Conservation (phyloP, 2,329 filamentous ascomycete species). For the Teratosphaeria pseudoeucalypti region DNA sequence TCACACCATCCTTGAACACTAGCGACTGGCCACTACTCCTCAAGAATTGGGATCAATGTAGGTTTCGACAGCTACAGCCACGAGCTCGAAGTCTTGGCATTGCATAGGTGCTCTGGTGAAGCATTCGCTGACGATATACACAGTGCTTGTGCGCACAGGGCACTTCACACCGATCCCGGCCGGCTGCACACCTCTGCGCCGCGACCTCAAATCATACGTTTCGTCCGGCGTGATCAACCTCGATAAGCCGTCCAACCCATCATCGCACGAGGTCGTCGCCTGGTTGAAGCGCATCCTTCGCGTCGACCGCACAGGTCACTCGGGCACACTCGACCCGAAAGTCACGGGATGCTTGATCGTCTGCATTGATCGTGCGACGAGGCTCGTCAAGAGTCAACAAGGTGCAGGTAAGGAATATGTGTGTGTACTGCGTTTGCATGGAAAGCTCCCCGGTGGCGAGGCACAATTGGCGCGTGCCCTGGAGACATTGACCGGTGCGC, state of each 20-base stretch:
- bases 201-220: constrained; percentile 94
- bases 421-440: constrained; percentile 86
- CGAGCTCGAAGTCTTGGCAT: background rate
- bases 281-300: constrained; percentile 98
- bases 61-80: constrained; percentile 22
- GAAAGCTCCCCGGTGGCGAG: constrained; percentile 87
- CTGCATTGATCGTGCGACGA: constrained; percentile 91
- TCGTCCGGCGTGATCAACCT: constrained; percentile 97
- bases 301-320: constrained; percentile 95
- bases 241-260: constrained; percentile 94
- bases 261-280: constrained; percentile 95
- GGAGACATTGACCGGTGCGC: constrained; percentile 89
- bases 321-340: constrained; percentile 94
- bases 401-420: constrained; percentile 99
- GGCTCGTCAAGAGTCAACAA: constrained; percentile 97
- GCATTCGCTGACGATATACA: constrained; percentile 16
- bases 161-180: constrained; percentile 96
- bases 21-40: constrained; percentile 87
- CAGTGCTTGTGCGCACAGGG: constrained; percentile 83
- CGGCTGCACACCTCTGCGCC: constrained; percentile 81
- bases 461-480: constrained; percentile 86
- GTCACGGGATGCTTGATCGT: constrained; percentile 93
- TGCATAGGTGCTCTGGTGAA: background rate
- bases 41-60: constrained; percentile 91
- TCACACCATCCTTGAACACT: constrained; percentile 68